Evolutionary conservation across 345 rosid species (phyloP).

Genomic region (Eucalyptus polyanthemos): DNA sequence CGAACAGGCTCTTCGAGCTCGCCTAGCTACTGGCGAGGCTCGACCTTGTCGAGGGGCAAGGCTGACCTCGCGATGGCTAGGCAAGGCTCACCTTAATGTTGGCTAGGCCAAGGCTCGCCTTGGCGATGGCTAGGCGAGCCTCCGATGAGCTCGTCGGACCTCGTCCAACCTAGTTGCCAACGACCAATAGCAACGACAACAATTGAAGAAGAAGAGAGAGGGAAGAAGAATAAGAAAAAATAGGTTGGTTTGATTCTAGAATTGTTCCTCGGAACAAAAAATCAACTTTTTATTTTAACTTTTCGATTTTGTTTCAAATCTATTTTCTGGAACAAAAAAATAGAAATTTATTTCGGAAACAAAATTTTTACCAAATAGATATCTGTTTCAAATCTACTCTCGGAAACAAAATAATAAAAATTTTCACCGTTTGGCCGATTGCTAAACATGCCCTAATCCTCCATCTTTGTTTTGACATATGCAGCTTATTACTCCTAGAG

Average conservation of each 20-base stretch:
- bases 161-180: accelerated
- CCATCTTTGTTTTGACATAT: accelerated
- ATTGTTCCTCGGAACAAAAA: accelerated
- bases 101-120: too few relatives aligned
- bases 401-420: too few relatives aligned
- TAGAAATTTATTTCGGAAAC: accelerated
- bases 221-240: too few relatives aligned
- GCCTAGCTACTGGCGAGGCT: accelerated
- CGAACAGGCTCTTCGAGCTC: accelerated
- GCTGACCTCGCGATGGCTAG: accelerated
- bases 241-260: too few relatives aligned
- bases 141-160: accelerated
- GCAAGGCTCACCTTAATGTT: too few relatives aligned
- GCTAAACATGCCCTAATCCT: too few relatives aligned
- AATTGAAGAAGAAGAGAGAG: too few relatives aligned
- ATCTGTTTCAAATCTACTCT: accelerated
- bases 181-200: accelerated
- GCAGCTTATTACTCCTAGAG: neutral
- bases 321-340: too few relatives aligned
- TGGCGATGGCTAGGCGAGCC: accelerated
- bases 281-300: too few relatives aligned
- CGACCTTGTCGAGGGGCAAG: too few relatives aligned
- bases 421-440: accelerated
- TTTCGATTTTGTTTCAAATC: accelerated
- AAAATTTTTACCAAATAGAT: too few relatives aligned